Evolutionary conservation across 2,329 filamentous ascomycete species (phyloP), one percentile per base, ranked within the genome.

Genomic region (Aspergillus pseudonomiae): DNA sequence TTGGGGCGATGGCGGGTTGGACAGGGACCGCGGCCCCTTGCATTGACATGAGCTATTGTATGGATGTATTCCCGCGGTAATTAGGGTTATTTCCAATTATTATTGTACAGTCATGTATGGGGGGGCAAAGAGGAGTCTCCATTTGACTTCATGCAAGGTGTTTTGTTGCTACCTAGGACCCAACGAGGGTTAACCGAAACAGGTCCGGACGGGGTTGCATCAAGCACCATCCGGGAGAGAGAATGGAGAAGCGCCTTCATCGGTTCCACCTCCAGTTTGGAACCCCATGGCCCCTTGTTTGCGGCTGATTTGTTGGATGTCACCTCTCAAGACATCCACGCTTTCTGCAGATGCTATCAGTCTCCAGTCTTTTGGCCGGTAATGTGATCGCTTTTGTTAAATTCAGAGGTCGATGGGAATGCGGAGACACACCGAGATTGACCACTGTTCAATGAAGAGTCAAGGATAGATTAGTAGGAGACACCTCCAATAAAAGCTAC

Each of bases 101-200:
- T 60, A 55, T 60, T 60, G 58, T 55, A 43, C 46, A 21, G n/a
- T 36, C 36, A 60, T 32, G 26, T 45, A 41, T 7, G n/a, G 34
- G 50, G 41, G 21, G 11, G 12, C 41, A 21, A 43, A 43, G 24
- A 28, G 24, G 14, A 14, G 28, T 32, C 14, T 34, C 28, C 45
- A 16, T 52, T 6, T 34, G 19, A 24, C 24, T 41, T 43, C 26
- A 41, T 52, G n/a, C 43, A 59, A 36, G 57, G 57, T 19, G 16
- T 48, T 41, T 19, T 26, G 21, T 28, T 59, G n/a, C n/a, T 46
- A 36, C 57, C 28, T 60, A 30, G 43, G 36, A 50, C 24, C 45
- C 36, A 46, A 58, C 41, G 32, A 55, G 21, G 52, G 24, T 55
- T 24, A 36, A 34, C 52, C 30, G 21, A 54, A 36, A 10, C 30